A percentile compares a stretch with the other conserved stretches of the same genome.
Evolutionary conservation across 2,329 filamentous ascomycete genomes (phyloP).

Genomic region (Hypoxylon sp.): DNA sequence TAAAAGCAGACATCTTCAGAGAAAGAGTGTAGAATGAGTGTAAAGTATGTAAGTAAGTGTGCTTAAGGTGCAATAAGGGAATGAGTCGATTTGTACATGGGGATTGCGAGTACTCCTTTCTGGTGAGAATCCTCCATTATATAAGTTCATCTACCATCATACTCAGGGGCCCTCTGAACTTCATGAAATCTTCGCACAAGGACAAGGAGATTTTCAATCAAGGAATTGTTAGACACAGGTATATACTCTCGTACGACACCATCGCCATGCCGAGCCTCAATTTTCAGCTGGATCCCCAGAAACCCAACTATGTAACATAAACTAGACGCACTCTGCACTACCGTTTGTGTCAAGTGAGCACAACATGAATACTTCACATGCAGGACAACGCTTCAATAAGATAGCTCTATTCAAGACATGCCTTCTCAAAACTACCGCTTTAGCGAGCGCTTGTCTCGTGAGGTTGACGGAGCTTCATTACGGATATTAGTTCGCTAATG

Average conservation of each 20-base stretch:
- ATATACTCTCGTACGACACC: constrained; percentile 27
- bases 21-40: constrained; percentile 26
- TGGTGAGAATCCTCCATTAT: constrained; percentile 6
- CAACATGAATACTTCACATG: background rate
- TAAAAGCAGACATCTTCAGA: constrained; percentile 36
- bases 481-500: constrained; percentile 19
- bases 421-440: constrained; percentile 1
- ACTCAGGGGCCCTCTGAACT: background rate
- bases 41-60: constrained; percentile 8
- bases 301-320: constrained; percentile 26
- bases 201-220: constrained; percentile 18
- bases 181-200: background rate
- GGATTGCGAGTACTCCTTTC: background rate
- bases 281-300: constrained; percentile 25
- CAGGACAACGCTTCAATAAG: constrained; percentile 16
- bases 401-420: constrained; percentile 20
- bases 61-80: constrained; percentile 18
- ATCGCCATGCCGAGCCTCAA: constrained; percentile 15
- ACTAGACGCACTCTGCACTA: constrained; percentile 46
- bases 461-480: background rate
- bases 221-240: constrained; percentile 28
- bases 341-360: constrained; percentile 43
- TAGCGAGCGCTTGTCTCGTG: constrained; percentile 15
- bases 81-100: constrained; percentile 9
- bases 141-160: constrained; percentile 22